Conservation (phyloP, 2,329 filamentous ascomycete species). For the Leptographium procerum region DNA sequence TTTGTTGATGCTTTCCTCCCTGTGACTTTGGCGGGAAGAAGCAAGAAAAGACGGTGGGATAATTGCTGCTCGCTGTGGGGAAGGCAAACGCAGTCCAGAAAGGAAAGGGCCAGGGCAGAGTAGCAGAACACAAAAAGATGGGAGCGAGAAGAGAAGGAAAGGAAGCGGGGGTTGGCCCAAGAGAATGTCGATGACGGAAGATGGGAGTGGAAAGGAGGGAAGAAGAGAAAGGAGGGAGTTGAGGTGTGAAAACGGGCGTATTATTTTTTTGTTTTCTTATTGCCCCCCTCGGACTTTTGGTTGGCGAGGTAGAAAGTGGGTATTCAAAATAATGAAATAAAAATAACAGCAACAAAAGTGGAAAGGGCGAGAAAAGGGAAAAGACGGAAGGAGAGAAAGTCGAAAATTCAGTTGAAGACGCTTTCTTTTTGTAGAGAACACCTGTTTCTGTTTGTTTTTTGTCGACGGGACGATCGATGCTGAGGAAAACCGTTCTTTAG, state of each 20-base stretch:
- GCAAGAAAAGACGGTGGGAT: conserved; percentile 4
- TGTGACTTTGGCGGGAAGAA: conserved; percentile 1
- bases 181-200: background rate
- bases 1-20: conserved; percentile 5
- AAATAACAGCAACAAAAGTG: conserved; percentile 2
- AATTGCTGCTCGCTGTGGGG: background rate
- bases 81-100: background rate
- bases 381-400: background rate
- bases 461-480: background rate
- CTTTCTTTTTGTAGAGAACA: background rate
- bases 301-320: conserved; percentile 6
- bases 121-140: background rate
- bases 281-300: conserved; percentile 9
- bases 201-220: background rate
- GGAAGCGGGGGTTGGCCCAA: background rate
- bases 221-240: background rate
- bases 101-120: background rate
- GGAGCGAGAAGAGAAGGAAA: background rate
- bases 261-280: conserved; percentile 2
- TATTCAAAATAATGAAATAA: conserved; percentile 7
- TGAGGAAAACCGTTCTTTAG: background rate
- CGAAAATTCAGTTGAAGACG: background rate
- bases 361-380: background rate
- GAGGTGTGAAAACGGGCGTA: conserved; percentile 7
- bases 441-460: background rate